These are phyloP conservation scores for Bretschneidera sinensis DNA, from an alignment of 345 rosid genomes.

Conservation along the genomic window DNA sequence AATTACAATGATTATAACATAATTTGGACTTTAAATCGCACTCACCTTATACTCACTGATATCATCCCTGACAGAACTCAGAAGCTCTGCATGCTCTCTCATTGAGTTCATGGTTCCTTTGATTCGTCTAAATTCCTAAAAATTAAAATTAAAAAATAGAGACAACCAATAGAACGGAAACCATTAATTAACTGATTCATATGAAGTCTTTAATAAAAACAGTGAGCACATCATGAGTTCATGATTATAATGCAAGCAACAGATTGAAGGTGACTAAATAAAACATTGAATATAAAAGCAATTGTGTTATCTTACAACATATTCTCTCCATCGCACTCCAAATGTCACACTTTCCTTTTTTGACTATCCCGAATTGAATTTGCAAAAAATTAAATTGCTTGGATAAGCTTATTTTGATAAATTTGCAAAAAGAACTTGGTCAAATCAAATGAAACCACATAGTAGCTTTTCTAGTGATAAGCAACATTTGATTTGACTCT, in stretches of 20 bases:
- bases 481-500: too few species aligned
- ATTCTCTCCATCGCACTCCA: not conserved
- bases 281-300: not conserved
- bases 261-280: not conserved
- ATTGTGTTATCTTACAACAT: not conserved
- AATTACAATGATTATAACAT: not conserved
- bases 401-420: too few species aligned
- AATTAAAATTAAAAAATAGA: not conserved
- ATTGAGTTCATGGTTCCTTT: slow-evolving; percentile 86
- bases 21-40: slow-evolving; percentile 6
- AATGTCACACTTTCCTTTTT: not conserved
- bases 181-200: not conserved
- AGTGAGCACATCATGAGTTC: not conserved
- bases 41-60: slow-evolving; percentile 90
- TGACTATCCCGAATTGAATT: not conserved
- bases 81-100: slow-evolving; percentile 94
- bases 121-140: slow-evolving; percentile 82
- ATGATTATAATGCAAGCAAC: not conserved
- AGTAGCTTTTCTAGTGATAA: too few species aligned
- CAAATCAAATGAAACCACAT: too few species aligned
- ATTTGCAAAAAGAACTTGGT: too few species aligned
- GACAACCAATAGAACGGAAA: too few species aligned
- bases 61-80: slow-evolving; percentile 94
- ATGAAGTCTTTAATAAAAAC: not conserved
- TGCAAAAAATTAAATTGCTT: too few species aligned